A percentile compares a stretch with the other conserved stretches of the same genome.
These are phyloP conservation scores for Bassia scoparia DNA, from an alignment of 148 eudicot species.

Conservation along the genomic window DNA sequence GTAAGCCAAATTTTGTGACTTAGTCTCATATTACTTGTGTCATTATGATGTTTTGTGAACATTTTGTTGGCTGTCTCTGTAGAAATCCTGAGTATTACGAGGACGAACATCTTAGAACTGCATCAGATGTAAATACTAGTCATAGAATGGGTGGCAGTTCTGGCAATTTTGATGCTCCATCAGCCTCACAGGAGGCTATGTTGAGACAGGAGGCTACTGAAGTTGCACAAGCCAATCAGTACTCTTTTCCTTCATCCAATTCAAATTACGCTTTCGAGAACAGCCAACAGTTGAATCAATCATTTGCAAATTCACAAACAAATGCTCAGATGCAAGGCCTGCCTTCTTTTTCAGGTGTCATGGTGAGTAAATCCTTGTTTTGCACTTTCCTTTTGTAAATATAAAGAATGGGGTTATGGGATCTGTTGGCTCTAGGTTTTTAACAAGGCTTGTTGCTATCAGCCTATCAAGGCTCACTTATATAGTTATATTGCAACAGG, in stretches of 20 bases:
- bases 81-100: constrained; percentile 75
- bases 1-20: constrained; percentile 29
- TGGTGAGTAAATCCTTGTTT: constrained; percentile 58
- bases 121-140: constrained; percentile 51
- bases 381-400: too few relatives aligned
- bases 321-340: constrained; percentile 70
- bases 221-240: constrained; percentile 53
- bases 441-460: neutral
- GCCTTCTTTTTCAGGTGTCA: constrained; percentile 54
- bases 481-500: neutral
- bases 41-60: constrained; percentile 9
- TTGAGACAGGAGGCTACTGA: constrained; percentile 61
- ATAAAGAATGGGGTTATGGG: neutral
- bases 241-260: constrained; percentile 61
- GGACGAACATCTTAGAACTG: constrained; percentile 59
- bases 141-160: constrained; percentile 52
- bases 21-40: constrained; percentile 5
- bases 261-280: constrained; percentile 67
- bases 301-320: constrained; percentile 50
- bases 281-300: constrained; percentile 54
- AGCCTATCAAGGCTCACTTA: neutral
- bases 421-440: neutral
- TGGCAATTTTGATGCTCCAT: constrained; percentile 55
- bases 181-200: constrained; percentile 57
- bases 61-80: constrained; percentile 20